Base-by-base conservation (phyloP, 805 yeast genomes). In the Hemisphaericaspora nanyangensis region DNA sequence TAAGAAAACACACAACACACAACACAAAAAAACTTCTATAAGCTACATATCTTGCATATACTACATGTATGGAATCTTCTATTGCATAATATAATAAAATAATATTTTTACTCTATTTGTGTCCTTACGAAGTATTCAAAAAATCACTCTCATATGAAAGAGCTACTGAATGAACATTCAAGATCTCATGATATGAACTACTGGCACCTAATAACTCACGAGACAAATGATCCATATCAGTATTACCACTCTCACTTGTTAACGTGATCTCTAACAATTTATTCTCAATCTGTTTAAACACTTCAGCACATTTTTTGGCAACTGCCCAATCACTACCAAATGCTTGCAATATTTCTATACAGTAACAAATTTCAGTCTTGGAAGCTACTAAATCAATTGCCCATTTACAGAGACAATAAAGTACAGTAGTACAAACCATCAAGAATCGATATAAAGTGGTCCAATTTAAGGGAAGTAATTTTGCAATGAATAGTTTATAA, bases 391-490 rank as follows among this genome's bases (percentile, higher is more conserved):
- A 49, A 49, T 76, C 76, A 24, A 73, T 65, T 27, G 68, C 58
- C 65, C 74, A 66, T 32, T 67, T 70, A 36, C 74, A 68, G 15
- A 75, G 44, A 46, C 79, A 74, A 46, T 64, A 70, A 2, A 74
- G 48, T 15, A 74, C 58, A 1, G 74, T 68, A 16, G 76, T 65
- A 50, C 77, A 72, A n/a, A 64, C 63, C 12, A 72, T 66, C 22
- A 75, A 43, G 18, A 75, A 66, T 37, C 76, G 58, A 46, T 70
- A 68, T 7, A 71, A 48, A 1, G 77, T 70, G 16, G 72, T 67
- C 80, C 80, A 75, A 40, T 70, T 73, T 42, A 70, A 50, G 0
- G 79, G 79, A 24, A 74, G 49, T 29, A 68, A 47, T 35, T 65
- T 69, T 7, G 69, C 59, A 29, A 67, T 63, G 54, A 69, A 74